Evolutionary conservation across 2,329 filamentous ascomycete genomes (phyloP).

Genomic region (Pseudopithomyces maydicus): DNA sequence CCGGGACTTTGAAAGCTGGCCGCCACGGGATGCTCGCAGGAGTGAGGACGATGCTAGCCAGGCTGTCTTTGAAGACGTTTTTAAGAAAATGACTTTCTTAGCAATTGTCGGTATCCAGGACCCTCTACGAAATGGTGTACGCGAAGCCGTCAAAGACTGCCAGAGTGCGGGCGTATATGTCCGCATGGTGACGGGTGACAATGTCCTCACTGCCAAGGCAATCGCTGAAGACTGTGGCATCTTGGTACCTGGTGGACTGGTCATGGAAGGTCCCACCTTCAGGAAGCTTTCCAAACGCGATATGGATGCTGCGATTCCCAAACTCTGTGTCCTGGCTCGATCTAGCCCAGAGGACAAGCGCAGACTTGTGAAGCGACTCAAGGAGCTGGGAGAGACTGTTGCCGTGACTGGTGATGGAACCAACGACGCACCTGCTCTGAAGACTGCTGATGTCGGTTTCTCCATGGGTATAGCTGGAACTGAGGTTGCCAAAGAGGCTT

Average conservation of each 20-base stretch:
- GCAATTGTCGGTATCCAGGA: constrained; percentile 81
- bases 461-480: constrained; percentile 82
- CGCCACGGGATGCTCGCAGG: constrained; percentile 66
- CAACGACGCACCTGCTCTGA: constrained; percentile 78
- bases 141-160: constrained; percentile 72
- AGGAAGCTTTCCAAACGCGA: constrained; percentile 69
- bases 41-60: constrained; percentile 66
- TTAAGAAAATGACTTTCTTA: constrained; percentile 74
- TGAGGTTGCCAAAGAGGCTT: constrained; percentile 81
- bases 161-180: constrained; percentile 78
- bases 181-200: constrained; percentile 86
- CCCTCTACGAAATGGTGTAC: constrained; percentile 75
- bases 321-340: constrained; percentile 70
- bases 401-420: constrained; percentile 82
- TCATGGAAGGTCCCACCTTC: constrained; percentile 81
- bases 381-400: constrained; percentile 74
- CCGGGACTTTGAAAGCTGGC: constrained; percentile 83
- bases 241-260: constrained; percentile 68
- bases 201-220: constrained; percentile 76
- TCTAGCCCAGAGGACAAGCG: constrained; percentile 74
- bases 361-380: constrained; percentile 66
- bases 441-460: constrained; percentile 78
- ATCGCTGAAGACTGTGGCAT: constrained; percentile 83
- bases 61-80: constrained; percentile 70
- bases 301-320: constrained; percentile 62